A percentile compares a stretch with the other conserved stretches of the same genome.
Evolutionary conservation across 2,329 filamentous ascomycete species (phyloP).

Genomic region (Pseudogymnoascus verrucosus): DNA sequence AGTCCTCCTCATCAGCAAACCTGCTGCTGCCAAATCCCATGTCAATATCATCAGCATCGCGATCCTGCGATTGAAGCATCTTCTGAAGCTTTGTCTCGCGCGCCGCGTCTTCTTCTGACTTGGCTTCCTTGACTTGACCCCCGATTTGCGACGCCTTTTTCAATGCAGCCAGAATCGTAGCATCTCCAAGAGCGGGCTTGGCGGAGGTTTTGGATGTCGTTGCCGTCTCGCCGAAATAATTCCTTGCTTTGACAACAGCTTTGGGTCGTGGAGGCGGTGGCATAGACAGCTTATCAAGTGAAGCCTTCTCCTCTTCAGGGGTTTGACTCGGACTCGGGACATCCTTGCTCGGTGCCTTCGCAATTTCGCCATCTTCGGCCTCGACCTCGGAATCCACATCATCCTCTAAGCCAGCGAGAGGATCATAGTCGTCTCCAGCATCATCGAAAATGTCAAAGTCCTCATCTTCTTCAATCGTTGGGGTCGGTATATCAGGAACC

Average conservation of each 20-base stretch:
- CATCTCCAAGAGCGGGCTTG: constrained; percentile 56
- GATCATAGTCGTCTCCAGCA: constrained; percentile 59
- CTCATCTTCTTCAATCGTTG: constrained; percentile 42
- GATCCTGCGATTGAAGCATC: constrained; percentile 64
- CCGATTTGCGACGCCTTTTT: constrained; percentile 69
- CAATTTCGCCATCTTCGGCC: constrained; percentile 24
- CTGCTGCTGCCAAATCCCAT: constrained; percentile 87
- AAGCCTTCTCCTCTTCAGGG: constrained; percentile 13
- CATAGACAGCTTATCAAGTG: constrained; percentile 28
- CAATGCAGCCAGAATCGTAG: constrained; percentile 73
- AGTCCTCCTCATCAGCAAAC: constrained; percentile 80
- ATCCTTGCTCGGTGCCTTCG: background rate
- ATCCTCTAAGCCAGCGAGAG: constrained; percentile 49
- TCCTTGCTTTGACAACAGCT: constrained; percentile 34
- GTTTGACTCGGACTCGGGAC: constrained; percentile 8
- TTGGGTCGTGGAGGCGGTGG: constrained; percentile 38
- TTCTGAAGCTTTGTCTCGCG: constrained; percentile 62
- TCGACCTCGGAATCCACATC: constrained; percentile 34
- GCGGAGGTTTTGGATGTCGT: constrained; percentile 30
- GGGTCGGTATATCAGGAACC: constrained; percentile 48
- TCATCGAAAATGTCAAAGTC: constrained; percentile 60
- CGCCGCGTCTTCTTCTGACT: constrained; percentile 40
- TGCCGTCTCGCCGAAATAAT: constrained; percentile 57
- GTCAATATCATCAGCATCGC: constrained; percentile 87
- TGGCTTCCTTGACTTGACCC: constrained; percentile 32